phyloP scores from a whole-genome alignment of 345 rosid species.

The Rubroshorea leprosula region DNA sequence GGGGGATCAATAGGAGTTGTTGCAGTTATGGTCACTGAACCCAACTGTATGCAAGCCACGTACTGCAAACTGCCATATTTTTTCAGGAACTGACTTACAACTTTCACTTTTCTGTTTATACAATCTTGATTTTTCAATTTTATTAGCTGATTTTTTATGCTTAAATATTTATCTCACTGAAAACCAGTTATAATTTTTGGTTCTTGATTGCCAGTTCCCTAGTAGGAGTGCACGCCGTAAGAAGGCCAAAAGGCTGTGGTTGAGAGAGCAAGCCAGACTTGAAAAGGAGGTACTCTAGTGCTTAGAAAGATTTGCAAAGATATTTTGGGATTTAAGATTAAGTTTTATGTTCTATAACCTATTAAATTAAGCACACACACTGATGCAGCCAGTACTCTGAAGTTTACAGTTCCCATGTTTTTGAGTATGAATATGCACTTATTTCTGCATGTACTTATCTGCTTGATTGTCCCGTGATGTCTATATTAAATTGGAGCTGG shows the following conservation, averaged over 20 bases:
- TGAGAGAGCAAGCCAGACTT: slow-evolving; percentile 55
- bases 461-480: not conserved
- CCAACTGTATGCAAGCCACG: slow-evolving; percentile 1
- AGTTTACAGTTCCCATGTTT: not conserved
- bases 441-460: slow-evolving; percentile 5
- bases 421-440: not conserved
- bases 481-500: not conserved
- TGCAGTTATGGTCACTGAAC: not conserved
- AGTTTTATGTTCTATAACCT: slow-evolving; percentile 12
- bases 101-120: not conserved
- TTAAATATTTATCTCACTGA: slow-evolving; percentile 18
- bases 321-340: slow-evolving; percentile 3
- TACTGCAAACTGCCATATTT: not conserved
- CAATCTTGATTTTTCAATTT: not conserved
- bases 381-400: not conserved
- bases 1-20: not conserved
- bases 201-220: slow-evolving; percentile 36
- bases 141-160: slow-evolving; percentile 15
- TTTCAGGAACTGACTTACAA: slow-evolving; percentile 3
- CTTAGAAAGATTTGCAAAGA: not conserved
- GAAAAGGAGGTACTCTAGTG: slow-evolving; percentile 49
- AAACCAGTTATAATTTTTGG: not conserved
- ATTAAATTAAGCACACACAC: not conserved
- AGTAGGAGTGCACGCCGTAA: slow-evolving; percentile 96
- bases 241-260: slow-evolving; percentile 73